Conservation (phyloP, 305 asterid species). For the Rubia peregrina region DNA sequence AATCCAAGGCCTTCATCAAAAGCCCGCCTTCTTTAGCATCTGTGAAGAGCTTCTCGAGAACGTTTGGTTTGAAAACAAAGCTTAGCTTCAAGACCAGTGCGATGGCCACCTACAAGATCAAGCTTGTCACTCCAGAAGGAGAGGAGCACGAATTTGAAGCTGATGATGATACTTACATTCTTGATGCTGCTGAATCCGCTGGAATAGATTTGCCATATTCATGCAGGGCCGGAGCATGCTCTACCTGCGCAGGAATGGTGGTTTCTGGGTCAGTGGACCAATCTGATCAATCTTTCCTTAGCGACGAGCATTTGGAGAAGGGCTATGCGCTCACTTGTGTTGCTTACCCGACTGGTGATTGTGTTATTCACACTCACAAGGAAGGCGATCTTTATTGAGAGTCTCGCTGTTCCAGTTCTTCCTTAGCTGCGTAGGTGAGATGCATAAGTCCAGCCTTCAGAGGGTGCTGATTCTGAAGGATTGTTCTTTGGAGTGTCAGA, state of each 20-base stretch:
- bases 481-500: slow-evolving; percentile 3
- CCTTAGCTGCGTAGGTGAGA: neutral
- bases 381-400: slow-evolving; percentile 73
- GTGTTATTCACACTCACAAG: slow-evolving; percentile 91
- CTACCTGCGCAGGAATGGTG: slow-evolving; percentile 81
- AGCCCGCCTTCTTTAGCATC: slow-evolving; percentile 44
- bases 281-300: slow-evolving; percentile 81
- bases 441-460: too few species aligned
- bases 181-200: slow-evolving; percentile 71
- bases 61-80: slow-evolving; percentile 58
- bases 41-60: slow-evolving; percentile 35
- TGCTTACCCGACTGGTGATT: slow-evolving; percentile 72
- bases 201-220: slow-evolving; percentile 88
- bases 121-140: slow-evolving; percentile 65
- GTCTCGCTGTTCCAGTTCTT: slow-evolving; percentile 9
- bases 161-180: slow-evolving; percentile 63
- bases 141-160: slow-evolving; percentile 63
- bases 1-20: slow-evolving; percentile 37
- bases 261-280: slow-evolving; percentile 65
- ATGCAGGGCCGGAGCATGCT: slow-evolving; percentile 50
- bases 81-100: slow-evolving; percentile 42
- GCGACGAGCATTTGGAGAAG: slow-evolving; percentile 45
- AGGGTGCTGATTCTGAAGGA: too few species aligned
- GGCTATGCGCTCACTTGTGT: slow-evolving; percentile 82
- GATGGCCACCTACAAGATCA: slow-evolving; percentile 74